Conservation (phyloP, 2,329 filamentous ascomycete species). For the Claviceps sp. region DNA sequence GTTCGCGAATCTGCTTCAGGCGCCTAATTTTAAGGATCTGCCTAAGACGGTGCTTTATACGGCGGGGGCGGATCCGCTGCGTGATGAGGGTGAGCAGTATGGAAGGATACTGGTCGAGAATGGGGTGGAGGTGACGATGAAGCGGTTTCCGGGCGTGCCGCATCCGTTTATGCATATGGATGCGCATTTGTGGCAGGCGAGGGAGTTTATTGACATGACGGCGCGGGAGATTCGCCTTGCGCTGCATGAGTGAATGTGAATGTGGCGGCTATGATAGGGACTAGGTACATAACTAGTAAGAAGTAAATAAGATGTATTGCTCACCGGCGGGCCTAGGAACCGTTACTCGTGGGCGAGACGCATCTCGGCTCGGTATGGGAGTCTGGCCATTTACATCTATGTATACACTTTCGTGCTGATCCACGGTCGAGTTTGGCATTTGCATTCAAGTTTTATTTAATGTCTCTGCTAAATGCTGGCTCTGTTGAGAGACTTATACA, state of each 20-base stretch:
- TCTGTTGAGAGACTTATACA: too few species aligned
- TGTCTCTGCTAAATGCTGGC: too few species aligned
- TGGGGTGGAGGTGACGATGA: constrained; percentile 31
- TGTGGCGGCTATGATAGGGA: background rate
- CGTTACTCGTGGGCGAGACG: too few species aligned
- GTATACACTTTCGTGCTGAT: too few species aligned
- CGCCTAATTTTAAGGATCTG: constrained; percentile 20
- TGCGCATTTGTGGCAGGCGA: constrained; percentile 22
- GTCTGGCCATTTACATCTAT: too few species aligned
- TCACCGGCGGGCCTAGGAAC: too few species aligned
- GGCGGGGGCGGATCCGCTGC: constrained; percentile 29
- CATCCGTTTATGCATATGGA: constrained; percentile 39
- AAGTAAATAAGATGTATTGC: background rate
- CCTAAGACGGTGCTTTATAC: constrained; percentile 28
- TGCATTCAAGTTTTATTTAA: too few species aligned
- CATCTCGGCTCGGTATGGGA: too few species aligned
- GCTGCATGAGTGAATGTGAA: constrained; percentile 7
- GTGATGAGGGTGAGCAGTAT: constrained; percentile 37
- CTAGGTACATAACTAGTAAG: too few species aligned
- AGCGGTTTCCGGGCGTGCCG: constrained; percentile 32
- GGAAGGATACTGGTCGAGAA: constrained; percentile 25
- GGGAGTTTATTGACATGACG: constrained; percentile 20
- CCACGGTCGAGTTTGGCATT: too few species aligned
- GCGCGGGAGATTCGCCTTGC: constrained; percentile 19
- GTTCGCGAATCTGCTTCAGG: constrained; percentile 21